Percentiles rank a stretch among this genome's conserved stretches.
Conservation (phyloP, 345 rosid species). For the Rhizophora apiculata region DNA sequence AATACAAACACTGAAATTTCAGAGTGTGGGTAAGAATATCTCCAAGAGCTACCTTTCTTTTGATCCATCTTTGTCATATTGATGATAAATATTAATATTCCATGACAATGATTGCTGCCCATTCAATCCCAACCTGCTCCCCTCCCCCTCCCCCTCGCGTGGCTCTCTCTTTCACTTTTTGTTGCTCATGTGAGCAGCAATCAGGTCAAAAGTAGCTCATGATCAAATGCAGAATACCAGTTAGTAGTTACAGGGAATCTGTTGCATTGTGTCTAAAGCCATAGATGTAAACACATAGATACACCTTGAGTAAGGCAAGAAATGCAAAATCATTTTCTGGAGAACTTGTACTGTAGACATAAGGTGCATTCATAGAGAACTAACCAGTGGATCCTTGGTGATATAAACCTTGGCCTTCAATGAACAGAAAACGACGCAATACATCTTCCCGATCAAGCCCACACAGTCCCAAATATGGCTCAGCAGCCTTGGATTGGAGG, state of each 20-base stretch:
- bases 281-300: background rate
- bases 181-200: too few species aligned
- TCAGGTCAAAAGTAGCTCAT: background rate
- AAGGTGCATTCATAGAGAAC: slow-evolving; percentile 14
- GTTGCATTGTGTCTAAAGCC: background rate
- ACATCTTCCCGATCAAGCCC: slow-evolving; percentile 80
- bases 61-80: background rate
- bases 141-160: too few species aligned
- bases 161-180: too few species aligned
- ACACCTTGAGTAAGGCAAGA: too few species aligned
- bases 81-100: background rate
- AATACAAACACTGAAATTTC: too few species aligned
- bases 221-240: background rate
- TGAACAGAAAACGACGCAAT: slow-evolving; percentile 63
- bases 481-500: slow-evolving; percentile 81
- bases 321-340: background rate
- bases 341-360: too few species aligned
- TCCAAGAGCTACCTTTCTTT: too few species aligned
- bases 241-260: background rate
- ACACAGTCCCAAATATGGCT: slow-evolving; percentile 66
- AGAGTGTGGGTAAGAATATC: too few species aligned
- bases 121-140: too few species aligned
- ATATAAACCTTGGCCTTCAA: slow-evolving; percentile 76
- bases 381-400: slow-evolving; percentile 87
- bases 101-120: too few species aligned